Evolutionary conservation across 345 rosid species (phyloP).

Genomic region (Eutrema yunnanense): DNA sequence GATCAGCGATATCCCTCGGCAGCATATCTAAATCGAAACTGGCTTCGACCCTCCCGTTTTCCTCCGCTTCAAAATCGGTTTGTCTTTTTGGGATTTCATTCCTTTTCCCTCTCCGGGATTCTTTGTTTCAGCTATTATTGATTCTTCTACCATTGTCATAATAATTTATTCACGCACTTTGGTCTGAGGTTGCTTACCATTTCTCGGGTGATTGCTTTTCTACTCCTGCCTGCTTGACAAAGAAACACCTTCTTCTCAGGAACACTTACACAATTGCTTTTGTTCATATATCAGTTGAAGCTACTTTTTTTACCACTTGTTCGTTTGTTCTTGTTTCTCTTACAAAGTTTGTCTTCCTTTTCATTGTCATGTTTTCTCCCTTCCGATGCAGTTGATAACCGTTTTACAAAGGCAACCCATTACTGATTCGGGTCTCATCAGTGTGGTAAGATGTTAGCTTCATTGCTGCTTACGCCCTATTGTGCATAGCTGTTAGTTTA

Average conservation of each 20-base stretch:
- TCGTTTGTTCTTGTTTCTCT: background rate
- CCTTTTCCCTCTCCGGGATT: too few relatives aligned
- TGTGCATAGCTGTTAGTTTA: slow-evolving; percentile 12
- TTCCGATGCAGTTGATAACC: slow-evolving; percentile 31
- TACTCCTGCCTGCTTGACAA: background rate
- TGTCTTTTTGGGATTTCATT: background rate
- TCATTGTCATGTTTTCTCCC: background rate
- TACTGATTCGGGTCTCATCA: slow-evolving; percentile 21
- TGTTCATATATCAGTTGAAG: background rate
- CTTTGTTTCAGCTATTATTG: background rate
- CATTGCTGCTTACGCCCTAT: slow-evolving; percentile 19
- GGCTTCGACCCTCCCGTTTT: slow-evolving; percentile 11
- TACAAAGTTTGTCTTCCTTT: background rate
- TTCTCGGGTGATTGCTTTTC: background rate
- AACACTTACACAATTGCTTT: background rate
- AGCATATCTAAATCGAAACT: slow-evolving; percentile 8
- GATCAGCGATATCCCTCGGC: slow-evolving; percentile 23
- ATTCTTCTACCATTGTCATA: background rate
- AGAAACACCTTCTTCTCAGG: background rate
- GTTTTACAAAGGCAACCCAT: slow-evolving; percentile 14
- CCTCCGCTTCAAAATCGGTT: slow-evolving; percentile 28
- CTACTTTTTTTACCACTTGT: background rate
- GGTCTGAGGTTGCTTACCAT: background rate
- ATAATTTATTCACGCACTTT: background rate
- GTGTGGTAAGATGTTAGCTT: slow-evolving; percentile 31